These are phyloP conservation scores for Cucurbita argyrosperma DNA, from an alignment of 306 rosid genomes.

Conservation along the genomic window DNA sequence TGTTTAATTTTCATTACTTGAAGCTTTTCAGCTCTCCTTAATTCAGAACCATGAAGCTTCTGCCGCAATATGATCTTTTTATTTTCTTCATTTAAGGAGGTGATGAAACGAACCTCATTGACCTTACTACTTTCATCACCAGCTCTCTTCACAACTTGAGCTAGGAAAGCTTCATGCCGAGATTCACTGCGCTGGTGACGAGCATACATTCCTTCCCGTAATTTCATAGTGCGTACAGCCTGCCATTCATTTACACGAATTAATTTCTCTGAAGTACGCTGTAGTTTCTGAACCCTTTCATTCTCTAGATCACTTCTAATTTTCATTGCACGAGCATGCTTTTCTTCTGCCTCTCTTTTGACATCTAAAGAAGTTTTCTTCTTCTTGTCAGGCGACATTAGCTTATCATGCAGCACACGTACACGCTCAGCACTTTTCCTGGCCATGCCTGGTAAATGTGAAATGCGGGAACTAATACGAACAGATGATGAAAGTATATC, in stretches of 20 bases:
- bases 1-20: conserved; percentile 91
- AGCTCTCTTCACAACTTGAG: conserved; percentile 97
- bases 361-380: conserved; percentile 76
- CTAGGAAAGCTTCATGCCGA: conserved; percentile 94
- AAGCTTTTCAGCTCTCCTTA: conserved; percentile 96
- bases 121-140: conserved; percentile 99
- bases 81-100: conserved; percentile 90
- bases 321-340: conserved; percentile 94
- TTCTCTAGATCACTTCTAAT: conserved; percentile 84
- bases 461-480: conserved; percentile 67
- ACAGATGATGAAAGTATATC: conserved; percentile 83
- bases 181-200: conserved; percentile 95
- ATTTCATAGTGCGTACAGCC: conserved; percentile 79
- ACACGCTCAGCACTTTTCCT: conserved; percentile 90
- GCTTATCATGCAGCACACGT: conserved; percentile 79
- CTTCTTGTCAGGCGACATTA: conserved; percentile 94
- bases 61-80: conserved; percentile 79
- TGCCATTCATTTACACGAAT: conserved; percentile 86
- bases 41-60: conserved; percentile 92
- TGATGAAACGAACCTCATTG: conserved; percentile 91
- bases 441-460: conserved; percentile 70
- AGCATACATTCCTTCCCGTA: conserved; percentile 93
- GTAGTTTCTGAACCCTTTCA: conserved; percentile 94
- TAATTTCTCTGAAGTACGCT: conserved; percentile 77
- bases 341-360: conserved; percentile 84